These are phyloP conservation scores for Pyrenula aspistea DNA, from an alignment of 495 filamentous ascomycete species.

Conservation along the genomic window DNA sequence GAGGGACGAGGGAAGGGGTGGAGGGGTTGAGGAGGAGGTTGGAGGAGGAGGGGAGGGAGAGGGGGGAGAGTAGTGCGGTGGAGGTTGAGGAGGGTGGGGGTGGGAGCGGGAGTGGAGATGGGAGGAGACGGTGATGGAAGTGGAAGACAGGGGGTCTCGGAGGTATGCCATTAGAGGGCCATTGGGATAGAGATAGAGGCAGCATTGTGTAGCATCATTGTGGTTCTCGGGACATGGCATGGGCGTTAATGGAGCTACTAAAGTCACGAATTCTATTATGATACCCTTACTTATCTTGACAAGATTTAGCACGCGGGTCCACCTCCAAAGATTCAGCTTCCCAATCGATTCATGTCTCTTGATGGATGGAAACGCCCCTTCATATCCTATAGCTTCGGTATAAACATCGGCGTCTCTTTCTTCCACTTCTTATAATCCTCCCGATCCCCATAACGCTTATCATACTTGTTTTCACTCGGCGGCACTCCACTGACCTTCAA, in stretches of 20 bases:
- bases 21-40: neutral
- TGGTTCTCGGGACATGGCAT: too few species aligned
- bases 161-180: too few species aligned
- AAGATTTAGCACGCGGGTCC: too few species aligned
- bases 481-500: constrained; percentile 49
- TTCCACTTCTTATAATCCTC: constrained; percentile 59
- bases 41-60: neutral
- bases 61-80: neutral
- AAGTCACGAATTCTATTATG: too few species aligned
- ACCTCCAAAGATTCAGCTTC: too few species aligned
- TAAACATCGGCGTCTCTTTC: constrained; percentile 49
- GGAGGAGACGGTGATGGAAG: too few species aligned
- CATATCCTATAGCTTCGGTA: constrained; percentile 42
- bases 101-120: neutral
- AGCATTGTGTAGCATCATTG: too few species aligned
- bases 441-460: constrained; percentile 46
- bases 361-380: neutral
- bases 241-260: too few species aligned
- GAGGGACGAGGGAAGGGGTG: neutral
- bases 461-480: constrained; percentile 52
- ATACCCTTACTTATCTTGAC: too few species aligned
- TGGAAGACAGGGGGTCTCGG: too few species aligned
- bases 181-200: too few species aligned
- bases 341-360: too few species aligned
- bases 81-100: neutral